Percentiles rank a stretch among this genome's conserved stretches.
phyloP scores from a whole-genome alignment of 345 rosid genomes.

The Eutrema japonicum region DNA sequence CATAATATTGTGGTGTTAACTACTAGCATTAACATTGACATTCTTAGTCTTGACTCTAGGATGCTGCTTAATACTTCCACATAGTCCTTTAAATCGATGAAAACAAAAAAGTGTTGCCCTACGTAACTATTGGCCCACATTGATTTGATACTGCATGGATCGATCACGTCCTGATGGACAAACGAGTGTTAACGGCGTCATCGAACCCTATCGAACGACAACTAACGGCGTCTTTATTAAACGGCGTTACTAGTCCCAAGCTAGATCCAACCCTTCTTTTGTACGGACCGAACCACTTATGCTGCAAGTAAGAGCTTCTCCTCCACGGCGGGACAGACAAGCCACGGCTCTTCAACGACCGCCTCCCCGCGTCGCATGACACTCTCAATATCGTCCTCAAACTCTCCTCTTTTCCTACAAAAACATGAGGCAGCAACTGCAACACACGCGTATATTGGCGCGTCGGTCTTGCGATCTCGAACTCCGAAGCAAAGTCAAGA shows the following conservation, averaged over 20 bases:
- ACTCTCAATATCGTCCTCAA: constrained; percentile 62
- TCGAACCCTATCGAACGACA: constrained; percentile 77
- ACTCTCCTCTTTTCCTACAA: constrained; percentile 58
- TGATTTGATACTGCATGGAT: neutral
- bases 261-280: constrained; percentile 55
- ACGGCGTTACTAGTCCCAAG: constrained; percentile 21
- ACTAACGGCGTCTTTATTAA: constrained; percentile 44
- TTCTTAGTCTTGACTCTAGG: too few species aligned
- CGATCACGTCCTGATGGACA: constrained; percentile 54
- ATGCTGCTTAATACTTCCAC: too few species aligned
- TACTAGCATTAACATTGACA: too few species aligned
- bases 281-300: constrained; percentile 85
- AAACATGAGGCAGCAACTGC: constrained; percentile 61
- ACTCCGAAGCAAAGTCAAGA: constrained; percentile 71
- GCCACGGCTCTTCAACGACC: constrained; percentile 61
- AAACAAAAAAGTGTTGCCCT: neutral
- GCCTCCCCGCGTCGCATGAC: constrained; percentile 57
- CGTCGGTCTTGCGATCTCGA: constrained; percentile 86
- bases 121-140: neutral
- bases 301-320: constrained; percentile 75
- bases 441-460: constrained; percentile 50
- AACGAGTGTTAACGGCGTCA: constrained; percentile 47
- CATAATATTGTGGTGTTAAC: too few species aligned
- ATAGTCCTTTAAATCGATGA: neutral
- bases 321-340: constrained; percentile 90